phyloP scores from a whole-genome alignment of 2,329 filamentous ascomycete genomes.

The Pyrenophora seminiperda region DNA sequence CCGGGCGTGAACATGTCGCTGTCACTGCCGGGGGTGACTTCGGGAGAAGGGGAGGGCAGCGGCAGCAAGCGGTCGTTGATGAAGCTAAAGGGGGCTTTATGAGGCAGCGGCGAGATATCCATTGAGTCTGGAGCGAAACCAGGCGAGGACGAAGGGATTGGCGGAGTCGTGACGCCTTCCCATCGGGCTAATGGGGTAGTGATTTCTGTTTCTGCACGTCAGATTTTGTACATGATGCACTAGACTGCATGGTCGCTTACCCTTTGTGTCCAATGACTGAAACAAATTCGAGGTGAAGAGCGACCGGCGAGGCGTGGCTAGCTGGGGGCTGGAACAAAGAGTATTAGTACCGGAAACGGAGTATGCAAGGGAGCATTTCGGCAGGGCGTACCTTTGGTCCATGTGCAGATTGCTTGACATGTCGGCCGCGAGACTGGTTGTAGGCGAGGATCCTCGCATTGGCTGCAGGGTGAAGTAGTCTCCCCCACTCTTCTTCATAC shows the following conservation, averaged over 20 bases:
- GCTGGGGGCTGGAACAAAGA: slow-evolving; percentile 68
- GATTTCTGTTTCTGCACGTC: slow-evolving; percentile 45
- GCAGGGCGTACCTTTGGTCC: slow-evolving; percentile 75
- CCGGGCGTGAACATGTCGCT: slow-evolving; percentile 52
- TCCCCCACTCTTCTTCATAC: slow-evolving; percentile 68
- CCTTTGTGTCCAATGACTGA: slow-evolving; percentile 61
- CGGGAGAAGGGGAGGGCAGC: slow-evolving; percentile 73
- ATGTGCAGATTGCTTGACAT: slow-evolving; percentile 97
- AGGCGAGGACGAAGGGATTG: slow-evolving; percentile 82
- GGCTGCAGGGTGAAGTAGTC: slow-evolving; percentile 86
- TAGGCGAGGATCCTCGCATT: slow-evolving; percentile 84
- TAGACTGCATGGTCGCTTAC: slow-evolving; percentile 55
- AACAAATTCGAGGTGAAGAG: slow-evolving; percentile 79
- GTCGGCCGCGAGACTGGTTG: slow-evolving; percentile 87
- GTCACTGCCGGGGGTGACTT: slow-evolving; percentile 53
- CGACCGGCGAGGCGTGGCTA: slow-evolving; percentile 81
- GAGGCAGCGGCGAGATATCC: slow-evolving; percentile 88
- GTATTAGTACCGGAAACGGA: slow-evolving; percentile 45
- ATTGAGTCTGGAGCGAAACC: slow-evolving; percentile 74
- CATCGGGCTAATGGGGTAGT: slow-evolving; percentile 53
- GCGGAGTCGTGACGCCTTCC: slow-evolving; percentile 81
- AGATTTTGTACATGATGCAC: slow-evolving; percentile 32
- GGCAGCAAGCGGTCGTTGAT: slow-evolving; percentile 67
- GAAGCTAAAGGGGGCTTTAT: slow-evolving; percentile 74
- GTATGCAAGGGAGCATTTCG: slow-evolving; percentile 37